Conservation (phyloP, 305 asterid genomes). For the Fraxinus floribunda region DNA sequence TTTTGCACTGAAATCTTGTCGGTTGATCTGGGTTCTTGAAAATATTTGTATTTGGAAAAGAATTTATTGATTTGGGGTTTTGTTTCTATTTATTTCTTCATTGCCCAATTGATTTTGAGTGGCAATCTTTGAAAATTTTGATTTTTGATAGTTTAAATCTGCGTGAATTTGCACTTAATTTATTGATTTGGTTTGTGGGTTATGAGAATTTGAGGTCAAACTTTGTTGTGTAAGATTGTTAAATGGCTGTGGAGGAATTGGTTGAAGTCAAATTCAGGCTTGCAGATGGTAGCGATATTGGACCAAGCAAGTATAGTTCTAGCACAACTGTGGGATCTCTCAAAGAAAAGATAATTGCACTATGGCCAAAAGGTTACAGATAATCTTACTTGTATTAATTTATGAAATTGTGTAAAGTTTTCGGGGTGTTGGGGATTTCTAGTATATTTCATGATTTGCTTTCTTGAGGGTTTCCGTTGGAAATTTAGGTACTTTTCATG, state of each 20-base stretch:
- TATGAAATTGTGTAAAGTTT: background rate
- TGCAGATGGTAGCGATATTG: slow-evolving; percentile 93
- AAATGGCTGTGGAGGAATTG: slow-evolving; percentile 83
- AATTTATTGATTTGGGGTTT: background rate
- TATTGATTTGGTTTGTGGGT: slow-evolving; percentile 29
- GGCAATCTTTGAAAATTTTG: background rate
- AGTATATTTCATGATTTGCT: background rate
- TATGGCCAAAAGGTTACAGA: slow-evolving; percentile 34
- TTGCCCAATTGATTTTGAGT: background rate
- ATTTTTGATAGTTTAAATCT: background rate
- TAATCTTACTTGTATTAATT: background rate
- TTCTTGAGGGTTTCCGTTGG: background rate
- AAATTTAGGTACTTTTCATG: background rate
- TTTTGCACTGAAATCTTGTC: background rate
- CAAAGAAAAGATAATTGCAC: slow-evolving; percentile 81
- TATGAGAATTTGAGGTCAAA: slow-evolving; percentile 30
- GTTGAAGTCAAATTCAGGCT: slow-evolving; percentile 88
- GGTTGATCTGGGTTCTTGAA: background rate
- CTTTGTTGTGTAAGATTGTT: slow-evolving; percentile 28
- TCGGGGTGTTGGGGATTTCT: background rate
- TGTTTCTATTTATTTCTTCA: background rate
- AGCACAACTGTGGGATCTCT: slow-evolving; percentile 70
- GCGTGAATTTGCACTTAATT: slow-evolving; percentile 13
- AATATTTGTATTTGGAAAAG: background rate
- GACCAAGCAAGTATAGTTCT: slow-evolving; percentile 79